phyloP scores from a whole-genome alignment of 2,329 filamentous ascomycete genomes.

The Phoma sp. region DNA sequence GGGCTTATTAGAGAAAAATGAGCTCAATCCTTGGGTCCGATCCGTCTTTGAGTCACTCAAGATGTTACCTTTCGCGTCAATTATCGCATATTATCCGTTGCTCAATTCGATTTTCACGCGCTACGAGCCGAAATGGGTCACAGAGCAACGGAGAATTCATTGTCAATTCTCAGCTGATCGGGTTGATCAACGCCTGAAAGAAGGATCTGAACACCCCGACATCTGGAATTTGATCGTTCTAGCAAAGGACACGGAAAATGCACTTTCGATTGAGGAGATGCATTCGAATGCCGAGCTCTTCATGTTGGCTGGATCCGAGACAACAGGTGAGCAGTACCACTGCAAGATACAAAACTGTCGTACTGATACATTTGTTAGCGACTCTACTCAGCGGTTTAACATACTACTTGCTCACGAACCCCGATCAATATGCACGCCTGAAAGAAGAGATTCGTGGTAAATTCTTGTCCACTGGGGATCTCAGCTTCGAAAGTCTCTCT shows the following conservation, averaged over 20 bases:
- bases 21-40: slow-evolving; percentile 41
- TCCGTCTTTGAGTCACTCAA: slow-evolving; percentile 10
- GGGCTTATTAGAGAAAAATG: slow-evolving; percentile 14
- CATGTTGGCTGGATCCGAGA: slow-evolving; percentile 34
- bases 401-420: background rate
- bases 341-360: too few relatives aligned
- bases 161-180: background rate
- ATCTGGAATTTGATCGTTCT: slow-evolving; percentile 43
- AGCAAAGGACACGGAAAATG: slow-evolving; percentile 10
- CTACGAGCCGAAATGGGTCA: background rate
- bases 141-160: background rate
- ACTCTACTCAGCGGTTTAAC: background rate
- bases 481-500: background rate
- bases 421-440: background rate
- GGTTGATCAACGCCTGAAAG: background rate
- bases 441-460: background rate
- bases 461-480: background rate
- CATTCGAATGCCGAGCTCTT: slow-evolving; percentile 35
- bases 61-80: background rate
- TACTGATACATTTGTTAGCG: background rate
- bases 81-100: background rate
- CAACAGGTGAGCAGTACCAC: slow-evolving; percentile 3
- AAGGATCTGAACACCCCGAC: slow-evolving; percentile 23
- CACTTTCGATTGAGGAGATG: slow-evolving; percentile 34
- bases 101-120: background rate